Percentiles rank a stretch among this genome's conserved stretches.
Conservation (phyloP, 192 early-diverging fungal genomes). For the Entomortierella chlamydospora region DNA sequence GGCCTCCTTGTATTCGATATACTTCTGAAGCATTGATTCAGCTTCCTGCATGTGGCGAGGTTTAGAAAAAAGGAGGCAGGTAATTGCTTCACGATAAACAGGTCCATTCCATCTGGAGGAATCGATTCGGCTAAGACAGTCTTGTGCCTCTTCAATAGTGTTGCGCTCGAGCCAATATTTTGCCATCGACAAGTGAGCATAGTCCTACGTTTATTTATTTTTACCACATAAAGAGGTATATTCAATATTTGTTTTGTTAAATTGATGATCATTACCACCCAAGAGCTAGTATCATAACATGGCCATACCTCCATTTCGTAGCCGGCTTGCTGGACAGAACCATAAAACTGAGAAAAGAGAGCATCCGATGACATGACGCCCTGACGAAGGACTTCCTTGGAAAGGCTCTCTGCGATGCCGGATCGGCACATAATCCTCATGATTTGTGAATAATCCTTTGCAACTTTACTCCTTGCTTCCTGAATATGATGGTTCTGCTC, state of each 20-base stretch:
- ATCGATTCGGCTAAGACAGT: constrained; percentile 26
- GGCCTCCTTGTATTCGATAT: constrained; percentile 3
- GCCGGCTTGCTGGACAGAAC: constrained; percentile 35
- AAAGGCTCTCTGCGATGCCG: constrained; percentile 11
- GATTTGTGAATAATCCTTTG: constrained; percentile 23
- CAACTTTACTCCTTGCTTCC: constrained; percentile 1
- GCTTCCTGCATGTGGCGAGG: constrained; percentile 44
- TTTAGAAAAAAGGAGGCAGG: constrained; percentile 28
- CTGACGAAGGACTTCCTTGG: constrained; percentile 30
- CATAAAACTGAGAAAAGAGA: constrained; percentile 42
- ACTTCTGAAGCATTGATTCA: constrained; percentile 27
- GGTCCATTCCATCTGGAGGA: constrained; percentile 8
- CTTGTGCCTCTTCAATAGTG: constrained; percentile 36
- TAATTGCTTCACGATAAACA: constrained; percentile 28
- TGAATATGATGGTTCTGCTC: not conserved
- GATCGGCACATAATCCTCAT: constrained; percentile 32
- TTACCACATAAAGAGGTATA: not conserved
- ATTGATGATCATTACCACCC: not conserved
- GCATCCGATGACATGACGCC: constrained; percentile 39
- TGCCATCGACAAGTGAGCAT: constrained; percentile 34
- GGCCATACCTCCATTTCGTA: constrained; percentile 27
- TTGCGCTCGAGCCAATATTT: constrained; percentile 29
- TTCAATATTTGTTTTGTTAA: not conserved
- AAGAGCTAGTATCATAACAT: not conserved
- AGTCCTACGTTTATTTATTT: constrained; percentile 10